Percentiles rank a stretch among this genome's conserved stretches.
These are phyloP conservation scores for Theobroma grandiflorum DNA, from an alignment of 441 rosid genomes.

Conservation along the genomic window DNA sequence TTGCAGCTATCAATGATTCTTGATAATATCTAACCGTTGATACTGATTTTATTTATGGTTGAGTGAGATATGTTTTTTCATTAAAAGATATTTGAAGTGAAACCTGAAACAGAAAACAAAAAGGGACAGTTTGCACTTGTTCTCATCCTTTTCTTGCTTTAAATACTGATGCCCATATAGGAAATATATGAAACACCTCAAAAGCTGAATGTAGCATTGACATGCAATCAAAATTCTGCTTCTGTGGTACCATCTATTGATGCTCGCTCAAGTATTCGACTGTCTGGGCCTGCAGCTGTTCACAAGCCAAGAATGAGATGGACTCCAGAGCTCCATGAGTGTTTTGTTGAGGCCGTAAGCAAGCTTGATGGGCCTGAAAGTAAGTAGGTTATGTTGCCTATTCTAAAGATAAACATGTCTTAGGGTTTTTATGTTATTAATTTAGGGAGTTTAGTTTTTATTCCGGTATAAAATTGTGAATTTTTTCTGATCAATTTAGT, in stretches of 20 bases:
- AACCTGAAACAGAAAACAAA: background rate
- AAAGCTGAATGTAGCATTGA: conserved; percentile 40
- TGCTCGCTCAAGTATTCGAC: conserved; percentile 50
- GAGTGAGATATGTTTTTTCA: background rate
- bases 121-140: conserved; percentile 7
- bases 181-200: conserved; percentile 73
- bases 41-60: background rate
- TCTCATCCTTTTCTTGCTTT: conserved; percentile 32
- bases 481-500: background rate
- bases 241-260: conserved; percentile 46
- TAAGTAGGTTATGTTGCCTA: conserved; percentile 40
- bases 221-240: conserved; percentile 44
- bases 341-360: conserved; percentile 72
- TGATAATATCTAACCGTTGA: conserved; percentile 14
- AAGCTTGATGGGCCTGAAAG: conserved; percentile 94
- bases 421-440: background rate
- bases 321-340: conserved; percentile 91
- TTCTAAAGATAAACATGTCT: conserved; percentile 10
- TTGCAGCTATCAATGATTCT: background rate
- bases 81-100: background rate
- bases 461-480: background rate
- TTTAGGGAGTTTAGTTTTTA: background rate
- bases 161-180: conserved; percentile 44
- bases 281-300: conserved; percentile 51
- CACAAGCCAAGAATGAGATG: conserved; percentile 93